Evolutionary conservation across 2,329 filamentous ascomycete species (phyloP), one percentile per base, ranked within the genome.

Genomic region (Ophiostoma sp.): DNA sequence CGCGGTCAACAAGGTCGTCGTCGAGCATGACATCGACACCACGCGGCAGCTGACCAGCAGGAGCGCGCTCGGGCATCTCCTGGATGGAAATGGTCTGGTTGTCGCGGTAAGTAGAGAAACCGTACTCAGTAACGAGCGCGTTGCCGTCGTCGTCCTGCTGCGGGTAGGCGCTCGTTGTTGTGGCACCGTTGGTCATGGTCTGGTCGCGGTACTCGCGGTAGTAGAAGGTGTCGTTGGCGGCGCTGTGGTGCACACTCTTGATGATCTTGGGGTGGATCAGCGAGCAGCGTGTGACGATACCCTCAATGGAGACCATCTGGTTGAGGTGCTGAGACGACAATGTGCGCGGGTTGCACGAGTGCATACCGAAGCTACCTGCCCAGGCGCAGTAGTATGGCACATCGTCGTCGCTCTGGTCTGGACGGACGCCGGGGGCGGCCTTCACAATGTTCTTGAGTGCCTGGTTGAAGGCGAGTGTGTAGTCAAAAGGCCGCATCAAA

Each of bases 11-110:
- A 71, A 99, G 87, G 80, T 99, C 96, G 81, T 99, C 96, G 80
- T 99, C 96, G 76, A 99, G 85, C 77, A 99, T 95, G 17, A 98
- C 95, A 82, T 99, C 96, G 22, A 99, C 96, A 72, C 95, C 94
- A 71, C 96, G 91, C 74, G 96, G 96, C 76, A 99, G 88, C 85
- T 98, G 96, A 71, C 96, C 96, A 74, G 96, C 95, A 71, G 96
- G 96, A 1, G 96, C 96, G 78, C 95, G 88, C 82, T 99, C 96
- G 0, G 96, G 96, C 96, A 99, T 99, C 85, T 99, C 96, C 83
- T 99, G 96, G 77, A 99, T 98, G 0, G 95, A 98, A 74, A 99
- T 94, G 19, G 93, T 97, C 82, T 99, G 96, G 80, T 99, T 96
- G 81, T 99, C 96, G 79, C 95, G 89, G 83, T 98, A 99, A 69